These are phyloP conservation scores for Pseudocercospora ulei DNA, from an alignment of 2,329 filamentous ascomycete species.

Conservation along the genomic window DNA sequence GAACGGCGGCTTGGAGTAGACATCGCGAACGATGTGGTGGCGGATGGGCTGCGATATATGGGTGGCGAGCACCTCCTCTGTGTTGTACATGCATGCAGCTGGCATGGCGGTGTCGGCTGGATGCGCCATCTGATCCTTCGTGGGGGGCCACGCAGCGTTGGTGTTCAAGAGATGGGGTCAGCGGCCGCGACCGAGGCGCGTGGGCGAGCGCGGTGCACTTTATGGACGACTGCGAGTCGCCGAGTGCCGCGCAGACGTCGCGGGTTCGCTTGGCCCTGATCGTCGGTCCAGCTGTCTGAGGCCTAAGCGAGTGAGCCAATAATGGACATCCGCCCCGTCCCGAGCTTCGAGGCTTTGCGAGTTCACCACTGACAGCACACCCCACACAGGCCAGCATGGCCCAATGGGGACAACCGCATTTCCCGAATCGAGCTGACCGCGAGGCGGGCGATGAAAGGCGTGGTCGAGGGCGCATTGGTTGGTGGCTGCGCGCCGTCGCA, in stretches of 20 bases:
- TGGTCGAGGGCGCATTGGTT: background rate
- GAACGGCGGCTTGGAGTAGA: slow-evolving; percentile 7
- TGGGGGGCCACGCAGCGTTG: background rate
- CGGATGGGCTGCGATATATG: slow-evolving; percentile 2
- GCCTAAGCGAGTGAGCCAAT: slow-evolving; percentile 8
- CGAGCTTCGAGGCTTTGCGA: slow-evolving; percentile 6
- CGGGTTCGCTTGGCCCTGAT: too few species aligned
- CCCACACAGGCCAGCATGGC: background rate
- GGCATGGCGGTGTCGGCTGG: background rate
- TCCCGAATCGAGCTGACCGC: background rate
- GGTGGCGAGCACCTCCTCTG: slow-evolving; percentile 5
- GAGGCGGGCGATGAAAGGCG: background rate
- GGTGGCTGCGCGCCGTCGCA: slow-evolving; percentile 7
- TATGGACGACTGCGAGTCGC: background rate
- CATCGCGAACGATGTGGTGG: slow-evolving; percentile 7
- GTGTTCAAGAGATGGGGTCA: slow-evolving; percentile 5
- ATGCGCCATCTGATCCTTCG: background rate
- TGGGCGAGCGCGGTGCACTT: slow-evolving; percentile 1
- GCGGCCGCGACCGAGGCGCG: background rate
- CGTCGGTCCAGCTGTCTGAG: background rate
- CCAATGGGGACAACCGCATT: slow-evolving; percentile 1
- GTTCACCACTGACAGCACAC: background rate
- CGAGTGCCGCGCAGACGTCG: too few species aligned
- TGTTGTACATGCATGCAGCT: slow-evolving; percentile 6
- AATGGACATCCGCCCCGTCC: background rate